Evolutionary conservation across 2,329 filamentous ascomycete species (phyloP), one percentile per base, ranked within the genome.

Genomic region (Aspergillus chevalieri): DNA sequence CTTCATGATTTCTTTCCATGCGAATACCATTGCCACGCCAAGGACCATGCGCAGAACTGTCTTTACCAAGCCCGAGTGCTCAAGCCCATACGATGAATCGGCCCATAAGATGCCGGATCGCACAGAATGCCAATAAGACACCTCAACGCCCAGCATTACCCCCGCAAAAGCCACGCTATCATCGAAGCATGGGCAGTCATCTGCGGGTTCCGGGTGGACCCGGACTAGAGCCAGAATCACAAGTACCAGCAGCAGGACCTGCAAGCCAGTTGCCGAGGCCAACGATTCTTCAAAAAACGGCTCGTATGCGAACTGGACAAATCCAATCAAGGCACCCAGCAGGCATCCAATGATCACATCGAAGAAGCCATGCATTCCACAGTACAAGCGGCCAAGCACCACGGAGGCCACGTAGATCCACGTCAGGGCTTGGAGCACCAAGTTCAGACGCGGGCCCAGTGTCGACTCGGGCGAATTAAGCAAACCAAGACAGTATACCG

Each of bases 341-440:
- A 83, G 60, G 48, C 86, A 89, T 6, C 93, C 93, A 49, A 93
- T 70, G 12, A 93, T 72, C 21, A 97, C 90, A 68, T 98, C 93
- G 41, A 93, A 77, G 71, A 97, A 95, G 9, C 93, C 93, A 71
- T 98, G 93, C 93, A 98, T 98, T 53, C 93, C 93, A 65, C 93
- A 98, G 74, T 98, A 97, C 33, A 98, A 76, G 17, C 93, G 84
- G 5, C 93, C 93, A 54, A 97, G 75, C 38, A 96, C 81, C 63
- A 98, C 97, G 22, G 92, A 96, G 10, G 82, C 73, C 30, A 88
- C 89, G 65, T 97, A 98, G 59, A 89, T 85, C 68, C 93, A 94
- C 38, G 86, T 84, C 5, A 88, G 68, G 4, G 71, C 68, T 64
- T 93, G 86, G 22, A 95, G 73, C 3, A 78, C 69, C 3, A 84